Conservation (phyloP, 371 early-diverging fungal genomes). For the Neoconidiobolus thromboides region DNA sequence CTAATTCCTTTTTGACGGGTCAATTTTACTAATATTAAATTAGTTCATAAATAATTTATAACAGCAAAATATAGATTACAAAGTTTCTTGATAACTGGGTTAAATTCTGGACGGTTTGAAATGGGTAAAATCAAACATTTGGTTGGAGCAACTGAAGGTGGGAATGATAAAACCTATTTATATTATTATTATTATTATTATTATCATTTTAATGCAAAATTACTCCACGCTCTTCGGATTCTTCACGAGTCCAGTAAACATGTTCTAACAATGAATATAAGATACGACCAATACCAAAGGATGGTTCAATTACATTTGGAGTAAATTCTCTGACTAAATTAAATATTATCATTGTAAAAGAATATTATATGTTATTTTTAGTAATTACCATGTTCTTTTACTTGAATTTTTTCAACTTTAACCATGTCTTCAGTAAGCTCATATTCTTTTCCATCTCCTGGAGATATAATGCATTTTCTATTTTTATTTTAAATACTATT, state of each 20-base stretch:
- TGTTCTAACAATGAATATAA: constrained; percentile 96
- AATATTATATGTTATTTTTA: neutral
- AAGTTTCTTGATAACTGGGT: constrained; percentile 39
- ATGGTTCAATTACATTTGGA: constrained; percentile 99
- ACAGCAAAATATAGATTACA: constrained; percentile 12
- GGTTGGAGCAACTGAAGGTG: constrained; percentile 79
- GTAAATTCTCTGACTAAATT: constrained; percentile 78
- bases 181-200: too few species aligned
- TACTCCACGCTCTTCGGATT: constrained; percentile 64
- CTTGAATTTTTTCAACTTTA: constrained; percentile 43
- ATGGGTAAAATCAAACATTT: constrained; percentile 89
- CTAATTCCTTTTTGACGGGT: constrained; percentile 46
- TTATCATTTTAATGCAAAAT: neutral
- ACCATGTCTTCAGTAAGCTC: constrained; percentile 53
- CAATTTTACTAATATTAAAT: constrained; percentile 16
- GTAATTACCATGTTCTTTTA: constrained; percentile 55
- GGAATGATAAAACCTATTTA: constrained; percentile 62
- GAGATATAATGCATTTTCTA: constrained; percentile 11
- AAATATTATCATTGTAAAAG: neutral
- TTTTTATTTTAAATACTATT: neutral
- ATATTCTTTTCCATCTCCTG: constrained; percentile 38
- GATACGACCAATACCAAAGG: constrained; percentile 99
- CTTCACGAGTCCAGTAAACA: constrained; percentile 79
- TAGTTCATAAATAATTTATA: neutral
- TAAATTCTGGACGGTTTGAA: constrained; percentile 55